A percentile compares a stretch with the other conserved stretches of the same genome.
Evolutionary conservation across 2,329 filamentous ascomycete genomes (phyloP).

Genomic region (Tolypocladium album): DNA sequence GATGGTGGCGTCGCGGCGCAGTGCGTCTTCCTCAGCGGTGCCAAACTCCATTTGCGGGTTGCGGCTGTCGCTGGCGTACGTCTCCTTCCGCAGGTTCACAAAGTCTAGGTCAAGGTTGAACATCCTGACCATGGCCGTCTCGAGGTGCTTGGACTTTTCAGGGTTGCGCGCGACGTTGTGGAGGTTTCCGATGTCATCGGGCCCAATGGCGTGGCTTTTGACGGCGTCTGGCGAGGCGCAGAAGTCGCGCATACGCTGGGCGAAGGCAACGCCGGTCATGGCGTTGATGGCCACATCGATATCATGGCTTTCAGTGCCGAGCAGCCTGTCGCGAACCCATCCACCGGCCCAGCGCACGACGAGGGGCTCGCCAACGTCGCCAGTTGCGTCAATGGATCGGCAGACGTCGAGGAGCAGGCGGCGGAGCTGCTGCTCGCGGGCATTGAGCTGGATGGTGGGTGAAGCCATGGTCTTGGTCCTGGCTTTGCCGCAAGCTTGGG

Average conservation of each 20-base stretch:
- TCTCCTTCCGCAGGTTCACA: slow-evolving; percentile 88
- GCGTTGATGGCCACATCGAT: slow-evolving; percentile 79
- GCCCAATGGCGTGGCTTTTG: slow-evolving; percentile 46
- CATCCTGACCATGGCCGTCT: slow-evolving; percentile 78
- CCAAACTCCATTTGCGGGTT: slow-evolving; percentile 93
- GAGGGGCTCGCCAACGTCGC: slow-evolving; percentile 40
- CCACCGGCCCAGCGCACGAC: slow-evolving; percentile 72
- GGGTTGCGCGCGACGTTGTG: slow-evolving; percentile 89
- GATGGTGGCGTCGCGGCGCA: slow-evolving; percentile 82
- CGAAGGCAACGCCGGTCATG: slow-evolving; percentile 74
- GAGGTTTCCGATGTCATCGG: slow-evolving; percentile 58
- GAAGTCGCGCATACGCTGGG: slow-evolving; percentile 56
- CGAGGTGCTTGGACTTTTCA: slow-evolving; percentile 92
- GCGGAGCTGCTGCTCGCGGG: slow-evolving; percentile 61
- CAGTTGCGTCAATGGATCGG: slow-evolving; percentile 40
- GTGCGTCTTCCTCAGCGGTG: slow-evolving; percentile 79
- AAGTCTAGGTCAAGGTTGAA: slow-evolving; percentile 86
- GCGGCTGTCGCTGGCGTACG: slow-evolving; percentile 77
- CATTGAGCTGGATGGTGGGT: slow-evolving; percentile 44
- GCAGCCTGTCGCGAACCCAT: slow-evolving; percentile 78
- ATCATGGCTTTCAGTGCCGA: slow-evolving; percentile 62
- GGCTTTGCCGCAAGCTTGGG: background rate
- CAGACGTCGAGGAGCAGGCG: slow-evolving; percentile 77
- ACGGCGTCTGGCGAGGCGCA: slow-evolving; percentile 50
- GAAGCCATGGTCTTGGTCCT: slow-evolving; percentile 4